A percentile compares a stretch with the other conserved stretches of the same genome.
Conservation (phyloP, 1,139 yeast species). For the Sugiyamaella xylanicola region DNA sequence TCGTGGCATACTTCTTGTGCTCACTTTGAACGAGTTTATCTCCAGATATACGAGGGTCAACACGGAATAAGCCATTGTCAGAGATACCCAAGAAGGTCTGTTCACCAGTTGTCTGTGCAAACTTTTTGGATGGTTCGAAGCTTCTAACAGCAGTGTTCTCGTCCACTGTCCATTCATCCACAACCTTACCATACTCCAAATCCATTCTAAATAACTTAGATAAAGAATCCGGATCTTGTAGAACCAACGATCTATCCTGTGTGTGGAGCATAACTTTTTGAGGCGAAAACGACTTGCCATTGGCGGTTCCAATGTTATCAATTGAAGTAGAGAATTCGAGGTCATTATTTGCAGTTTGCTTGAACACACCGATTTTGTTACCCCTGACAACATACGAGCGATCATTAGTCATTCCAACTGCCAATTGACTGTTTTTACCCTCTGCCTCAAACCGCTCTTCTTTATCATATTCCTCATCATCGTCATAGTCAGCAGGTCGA, state of each 20-base stretch:
- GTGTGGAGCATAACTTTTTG: slow-evolving; percentile 71
- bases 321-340: slow-evolving; percentile 70
- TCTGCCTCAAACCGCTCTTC: slow-evolving; percentile 39
- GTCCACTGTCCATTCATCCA: slow-evolving; percentile 74
- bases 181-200: slow-evolving; percentile 71
- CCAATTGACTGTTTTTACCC: slow-evolving; percentile 60
- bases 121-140: slow-evolving; percentile 70
- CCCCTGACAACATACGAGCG: slow-evolving; percentile 81
- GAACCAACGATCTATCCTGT: slow-evolving; percentile 66
- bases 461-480: slow-evolving; percentile 42
- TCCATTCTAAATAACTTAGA: slow-evolving; percentile 70
- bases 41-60: slow-evolving; percentile 74
- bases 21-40: slow-evolving; percentile 60
- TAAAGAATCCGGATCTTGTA: slow-evolving; percentile 55
- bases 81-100: slow-evolving; percentile 74
- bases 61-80: slow-evolving; percentile 61
- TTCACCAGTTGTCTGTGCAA: slow-evolving; percentile 71
- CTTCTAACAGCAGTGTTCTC: slow-evolving; percentile 51
- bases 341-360: slow-evolving; percentile 53
- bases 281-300: slow-evolving; percentile 62
- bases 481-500: slow-evolving; percentile 31
- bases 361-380: slow-evolving; percentile 77
- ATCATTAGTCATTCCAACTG: slow-evolving; percentile 69
- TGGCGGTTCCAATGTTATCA: slow-evolving; percentile 54
- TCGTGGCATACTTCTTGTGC: slow-evolving; percentile 55